Base-by-base conservation (phyloP, 495 filamentous ascomycete species). In the Penicillium herquei region DNA sequence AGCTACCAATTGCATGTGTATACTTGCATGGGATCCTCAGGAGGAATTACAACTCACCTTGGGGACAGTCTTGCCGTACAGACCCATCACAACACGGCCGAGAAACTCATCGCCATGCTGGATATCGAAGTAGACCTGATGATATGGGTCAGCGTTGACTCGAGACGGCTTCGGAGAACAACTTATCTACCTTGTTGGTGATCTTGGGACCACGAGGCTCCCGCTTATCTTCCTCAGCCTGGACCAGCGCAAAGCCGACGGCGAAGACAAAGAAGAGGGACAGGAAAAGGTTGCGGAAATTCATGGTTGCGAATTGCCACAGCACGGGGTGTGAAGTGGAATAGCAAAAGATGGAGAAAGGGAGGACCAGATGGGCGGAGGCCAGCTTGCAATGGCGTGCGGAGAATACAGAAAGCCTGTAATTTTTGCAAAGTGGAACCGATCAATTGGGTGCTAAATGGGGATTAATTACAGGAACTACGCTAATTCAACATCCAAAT, bases 41-140 rank as follows among this genome's bases (percentile, higher is more conserved):
- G 33, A 14, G 32, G 12, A 32, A 14, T 37, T 21, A 33, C 46
- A 21, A 63, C 60, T 51, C 69, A 87, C 85, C 86, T 91, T 87
- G 55, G 94, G 94, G n/a, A 96, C 91, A 40, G 94, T 98, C 84
- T 95, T 95, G 69, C 95, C 94, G 68, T 99, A 99, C 51, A 99
- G 83, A 64, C 94, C 94, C 43, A 99, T 85, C 56, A 96, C 91
- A 66, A 99, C 85, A 48, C 88, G 83, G 50, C 94, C 94, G 37
- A 98, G 63, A 17, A 83, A 63, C 76, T 97, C 82, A 61, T 90
- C 95, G 61, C 90, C 95, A 73, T 97, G 92, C 57, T 86, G 76
- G 61, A 99, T 90, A 65, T 98, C 95, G 70, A 99, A 98, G 75
- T 86, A 97, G 69, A 97, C 86, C 84, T 88, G 12, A 16, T 9